Percentiles rank a stretch among this genome's conserved stretches.
Evolutionary conservation across 2,329 filamentous ascomycete species (phyloP).

Genomic region (Emergomyces orientalis): DNA sequence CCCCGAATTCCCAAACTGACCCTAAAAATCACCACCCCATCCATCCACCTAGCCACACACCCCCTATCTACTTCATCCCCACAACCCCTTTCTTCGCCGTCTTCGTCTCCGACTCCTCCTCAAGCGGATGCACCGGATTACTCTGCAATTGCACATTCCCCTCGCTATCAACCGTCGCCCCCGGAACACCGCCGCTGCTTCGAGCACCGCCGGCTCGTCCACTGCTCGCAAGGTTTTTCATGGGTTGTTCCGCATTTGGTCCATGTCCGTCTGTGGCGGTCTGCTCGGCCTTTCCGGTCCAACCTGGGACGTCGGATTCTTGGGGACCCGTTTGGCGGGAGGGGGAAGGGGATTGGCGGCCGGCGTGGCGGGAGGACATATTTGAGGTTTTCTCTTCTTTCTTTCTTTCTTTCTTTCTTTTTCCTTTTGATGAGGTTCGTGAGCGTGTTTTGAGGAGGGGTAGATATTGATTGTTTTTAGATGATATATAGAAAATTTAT

Average conservation of each 20-base stretch:
- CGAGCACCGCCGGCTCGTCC: not conserved
- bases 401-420: conserved; percentile 15
- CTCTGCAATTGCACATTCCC: conserved; percentile 24
- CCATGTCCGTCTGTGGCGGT: conserved; percentile 13
- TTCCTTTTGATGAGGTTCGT: not conserved
- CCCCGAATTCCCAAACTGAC: not conserved
- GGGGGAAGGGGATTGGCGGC: conserved; percentile 69
- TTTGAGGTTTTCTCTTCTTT: conserved; percentile 29
- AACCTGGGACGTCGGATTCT: conserved; percentile 45
- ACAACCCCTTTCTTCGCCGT: conserved; percentile 23
- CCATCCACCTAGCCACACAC: too few species aligned
- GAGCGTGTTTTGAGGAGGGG: not conserved
- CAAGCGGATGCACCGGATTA: conserved; percentile 36
- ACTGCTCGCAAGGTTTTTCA: conserved; percentile 40
- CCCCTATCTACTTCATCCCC: not conserved
- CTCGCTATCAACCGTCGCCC: conserved; percentile 16
- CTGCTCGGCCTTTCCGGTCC: conserved; percentile 21
- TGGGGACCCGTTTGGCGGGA: conserved; percentile 59
- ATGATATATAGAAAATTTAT: too few species aligned
- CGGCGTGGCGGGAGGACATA: conserved; percentile 58
- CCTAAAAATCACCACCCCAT: too few species aligned
- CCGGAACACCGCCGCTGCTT: not conserved
- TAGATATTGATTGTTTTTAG: not conserved
- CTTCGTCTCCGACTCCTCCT: conserved; percentile 26
- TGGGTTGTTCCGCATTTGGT: conserved; percentile 4